Evolutionary conservation across 2,329 filamentous ascomycete genomes (phyloP), one percentile per base, ranked within the genome.

Genomic region (Catunica adiposa): DNA sequence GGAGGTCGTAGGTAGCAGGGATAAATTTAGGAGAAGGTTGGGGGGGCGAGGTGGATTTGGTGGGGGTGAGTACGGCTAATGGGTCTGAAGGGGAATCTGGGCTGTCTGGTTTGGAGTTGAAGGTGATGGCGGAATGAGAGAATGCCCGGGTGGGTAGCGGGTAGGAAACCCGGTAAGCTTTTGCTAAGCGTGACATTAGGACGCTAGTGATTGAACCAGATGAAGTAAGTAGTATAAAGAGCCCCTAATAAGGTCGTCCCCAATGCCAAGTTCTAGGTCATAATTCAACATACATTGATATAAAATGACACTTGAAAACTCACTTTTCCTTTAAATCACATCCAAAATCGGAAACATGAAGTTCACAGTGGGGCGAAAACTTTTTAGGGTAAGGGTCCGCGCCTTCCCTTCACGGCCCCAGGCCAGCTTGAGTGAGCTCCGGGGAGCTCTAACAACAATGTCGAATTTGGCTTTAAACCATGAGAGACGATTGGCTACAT

Each of bases 1-100:
- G 53, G 1, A 50, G 48, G 17, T 58, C 56, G 15, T 51, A 58
- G 4, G 56, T 55, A 5, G 47, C 20, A n/a, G 56, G 53, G 2
- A 46, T 58, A 17, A 55, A 55, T 9, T 25, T 46, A n/a, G 22
- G 11, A n/a, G n/a, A n/a, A 22, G 42, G 25, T 20, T 15, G 3
- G 44, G 44, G 23, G 4, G 55, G 37, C n/a, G 22, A 23, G 17
- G 46, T 38, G 17, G 26, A 29, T n/a, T n/a, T n/a, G n/a, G n/a
- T n/a, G n/a, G n/a, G 38, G 38, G 38, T 9, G 17, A 14, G 29
- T 34, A 34, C 11, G 29, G 11, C 29, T 5, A 34, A 5, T 37
- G 6, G 44, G 20, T 11, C 4, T 1, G 9, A 17, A 20, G 3
- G 3, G 42, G 9, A 20, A 46, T 46, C 17, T 46, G 14, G 42